phyloP scores from a whole-genome alignment of 805 yeast species.

The Zygosaccharomyces lentus region DNA sequence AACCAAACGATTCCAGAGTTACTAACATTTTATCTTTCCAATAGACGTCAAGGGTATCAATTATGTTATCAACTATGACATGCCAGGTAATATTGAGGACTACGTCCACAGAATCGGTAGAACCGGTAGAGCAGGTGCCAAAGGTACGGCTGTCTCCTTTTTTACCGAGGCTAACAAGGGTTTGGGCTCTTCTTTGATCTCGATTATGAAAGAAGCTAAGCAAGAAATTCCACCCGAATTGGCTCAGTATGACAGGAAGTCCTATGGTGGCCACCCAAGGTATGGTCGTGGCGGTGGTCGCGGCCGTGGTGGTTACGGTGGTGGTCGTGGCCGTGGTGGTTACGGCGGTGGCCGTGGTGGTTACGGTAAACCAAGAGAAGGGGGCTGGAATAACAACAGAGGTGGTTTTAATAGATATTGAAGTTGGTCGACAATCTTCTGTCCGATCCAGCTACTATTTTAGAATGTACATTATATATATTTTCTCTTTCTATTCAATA shows the following conservation, averaged over 20 bases:
- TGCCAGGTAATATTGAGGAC: constrained; percentile 98
- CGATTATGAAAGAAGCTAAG: constrained; percentile 91
- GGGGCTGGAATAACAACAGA: constrained; percentile 38
- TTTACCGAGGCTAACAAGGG: constrained; percentile 85
- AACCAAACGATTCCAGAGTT: constrained; percentile 1
- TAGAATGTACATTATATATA: constrained; percentile 4
- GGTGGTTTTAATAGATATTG: constrained; percentile 2
- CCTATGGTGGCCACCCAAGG: constrained; percentile 61
- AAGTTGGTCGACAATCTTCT: neutral
- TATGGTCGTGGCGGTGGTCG: constrained; percentile 52
- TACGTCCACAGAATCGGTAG: constrained; percentile 98
- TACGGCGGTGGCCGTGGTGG: constrained; percentile 41
- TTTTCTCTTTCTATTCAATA: neutral
- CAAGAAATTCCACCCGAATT: constrained; percentile 83
- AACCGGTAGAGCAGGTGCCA: constrained; percentile 98
- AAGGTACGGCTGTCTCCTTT: constrained; percentile 92
- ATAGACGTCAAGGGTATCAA: constrained; percentile 96
- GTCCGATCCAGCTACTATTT: neutral
- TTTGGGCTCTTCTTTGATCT: constrained; percentile 85
- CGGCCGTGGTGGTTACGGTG: constrained; percentile 44
- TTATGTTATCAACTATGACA: constrained; percentile 88
- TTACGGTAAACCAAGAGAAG: constrained; percentile 31
- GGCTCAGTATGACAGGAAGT: constrained; percentile 68
- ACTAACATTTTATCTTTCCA: constrained; percentile 26
- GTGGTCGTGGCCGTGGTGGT: constrained; percentile 37